Percentiles rank a stretch among this genome's conserved stretches.
Conservation (phyloP, 2,329 filamentous ascomycete species). For the Alternaria triticimaculans region DNA sequence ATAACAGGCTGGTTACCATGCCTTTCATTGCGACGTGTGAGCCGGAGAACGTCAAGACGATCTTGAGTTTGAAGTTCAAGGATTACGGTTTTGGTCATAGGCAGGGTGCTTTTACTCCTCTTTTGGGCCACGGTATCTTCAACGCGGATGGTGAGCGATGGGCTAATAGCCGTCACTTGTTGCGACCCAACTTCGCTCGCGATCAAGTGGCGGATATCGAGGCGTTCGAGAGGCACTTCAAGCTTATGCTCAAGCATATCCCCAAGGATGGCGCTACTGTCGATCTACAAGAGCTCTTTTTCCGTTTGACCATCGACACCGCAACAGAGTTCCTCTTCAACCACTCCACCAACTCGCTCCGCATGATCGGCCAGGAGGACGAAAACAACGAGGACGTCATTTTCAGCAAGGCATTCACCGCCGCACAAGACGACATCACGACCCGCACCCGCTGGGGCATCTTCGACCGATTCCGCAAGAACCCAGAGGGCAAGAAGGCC, state of each 20-base stretch:
- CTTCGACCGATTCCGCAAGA: conserved; percentile 44
- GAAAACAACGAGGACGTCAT: conserved; percentile 43
- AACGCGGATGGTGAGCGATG: conserved; percentile 54
- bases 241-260: conserved; percentile 64
- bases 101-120: conserved; percentile 45
- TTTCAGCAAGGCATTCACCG: conserved; percentile 54
- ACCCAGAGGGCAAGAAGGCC: conserved; percentile 46
- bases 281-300: conserved; percentile 54
- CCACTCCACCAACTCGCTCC: conserved; percentile 49
- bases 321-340: conserved; percentile 59
- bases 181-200: conserved; percentile 62
- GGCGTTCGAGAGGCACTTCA: conserved; percentile 67
- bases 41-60: conserved; percentile 57
- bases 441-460: conserved; percentile 47
- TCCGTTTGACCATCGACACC: conserved; percentile 58
- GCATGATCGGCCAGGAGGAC: conserved; percentile 37
- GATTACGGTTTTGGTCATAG: conserved; percentile 53
- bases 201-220: conserved; percentile 61
- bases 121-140: conserved; percentile 56
- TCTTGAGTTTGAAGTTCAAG: conserved; percentile 55
- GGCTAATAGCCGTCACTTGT: conserved; percentile 52
- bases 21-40: conserved; percentile 52
- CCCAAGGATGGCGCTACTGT: conserved; percentile 58
- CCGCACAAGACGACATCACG: conserved; percentile 48
- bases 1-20: conserved; percentile 40